phyloP scores from a whole-genome alignment of 345 rosid species.

The Excoecaria agallocha region DNA sequence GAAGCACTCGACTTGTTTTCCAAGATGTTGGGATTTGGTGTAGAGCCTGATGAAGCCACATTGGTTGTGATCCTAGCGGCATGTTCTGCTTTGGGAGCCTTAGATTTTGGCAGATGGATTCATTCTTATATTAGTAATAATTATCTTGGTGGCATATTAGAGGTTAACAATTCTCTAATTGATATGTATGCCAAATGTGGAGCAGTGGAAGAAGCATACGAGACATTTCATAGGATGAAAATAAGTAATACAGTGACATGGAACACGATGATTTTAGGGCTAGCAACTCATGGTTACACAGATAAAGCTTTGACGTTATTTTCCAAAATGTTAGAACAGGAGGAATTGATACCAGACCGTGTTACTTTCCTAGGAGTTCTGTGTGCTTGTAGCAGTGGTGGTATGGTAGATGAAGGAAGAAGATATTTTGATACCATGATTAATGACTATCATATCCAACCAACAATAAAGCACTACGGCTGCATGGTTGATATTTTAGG shows the following conservation, averaged over 20 bases:
- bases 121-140: conserved; percentile 22
- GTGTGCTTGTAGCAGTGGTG: conserved; percentile 43
- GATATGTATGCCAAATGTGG: conserved; percentile 56
- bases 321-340: conserved; percentile 22
- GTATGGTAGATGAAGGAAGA: conserved; percentile 44
- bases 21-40: conserved; percentile 24
- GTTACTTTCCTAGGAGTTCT: conserved; percentile 46
- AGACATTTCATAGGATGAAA: conserved; percentile 26
- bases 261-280: conserved; percentile 45
- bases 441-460: conserved; percentile 26
- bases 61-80: conserved; percentile 35
- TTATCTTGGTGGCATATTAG: conserved; percentile 2
- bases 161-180: conserved; percentile 35
- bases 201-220: conserved; percentile 34
- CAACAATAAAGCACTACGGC: conserved; percentile 41
- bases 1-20: conserved; percentile 34
- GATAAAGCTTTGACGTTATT: conserved; percentile 34
- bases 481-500: conserved; percentile 48
- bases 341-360: conserved; percentile 27
- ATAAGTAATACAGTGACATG: conserved; percentile 32
- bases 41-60: conserved; percentile 41
- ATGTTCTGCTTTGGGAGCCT: conserved; percentile 34
- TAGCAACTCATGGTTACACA: conserved; percentile 35
- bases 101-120: conserved; percentile 39
- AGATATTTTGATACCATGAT: conserved; percentile 38